These are phyloP conservation scores for Fusarium camptoceras DNA, from an alignment of 2,329 filamentous ascomycete species.

Conservation along the genomic window DNA sequence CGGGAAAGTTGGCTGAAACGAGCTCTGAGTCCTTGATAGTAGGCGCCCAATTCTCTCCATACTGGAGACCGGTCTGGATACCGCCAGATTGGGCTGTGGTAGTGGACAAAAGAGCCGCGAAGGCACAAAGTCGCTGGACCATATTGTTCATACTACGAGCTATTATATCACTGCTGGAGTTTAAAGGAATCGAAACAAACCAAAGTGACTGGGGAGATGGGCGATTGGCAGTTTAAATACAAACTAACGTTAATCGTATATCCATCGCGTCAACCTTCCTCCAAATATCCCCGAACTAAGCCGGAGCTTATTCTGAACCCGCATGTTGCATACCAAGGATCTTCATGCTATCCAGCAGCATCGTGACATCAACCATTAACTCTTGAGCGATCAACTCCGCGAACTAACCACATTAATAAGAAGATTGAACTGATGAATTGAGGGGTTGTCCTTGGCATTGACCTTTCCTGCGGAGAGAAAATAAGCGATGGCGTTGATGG, in stretches of 20 bases:
- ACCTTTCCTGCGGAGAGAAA: neutral
- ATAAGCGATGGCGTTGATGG: neutral
- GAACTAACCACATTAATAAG: neutral
- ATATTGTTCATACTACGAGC: accelerated
- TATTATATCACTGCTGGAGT: neutral
- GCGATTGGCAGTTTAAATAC: neutral
- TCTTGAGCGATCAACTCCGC: neutral
- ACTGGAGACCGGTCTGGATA: slow-evolving; percentile 11
- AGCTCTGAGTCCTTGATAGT: slow-evolving; percentile 8
- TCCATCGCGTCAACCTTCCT: neutral
- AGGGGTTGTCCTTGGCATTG: slow-evolving; percentile 22
- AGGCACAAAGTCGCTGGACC: accelerated
- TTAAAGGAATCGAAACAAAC: accelerated
- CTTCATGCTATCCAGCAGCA: neutral
- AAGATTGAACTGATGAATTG: neutral
- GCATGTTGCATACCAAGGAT: neutral
- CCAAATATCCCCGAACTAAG: neutral
- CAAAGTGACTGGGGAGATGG: accelerated
- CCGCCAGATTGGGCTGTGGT: slow-evolving; percentile 4
- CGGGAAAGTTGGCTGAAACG: slow-evolving; percentile 15
- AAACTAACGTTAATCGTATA: accelerated
- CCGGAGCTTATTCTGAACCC: slow-evolving; percentile 9
- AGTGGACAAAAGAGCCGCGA: neutral
- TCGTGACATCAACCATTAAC: neutral
- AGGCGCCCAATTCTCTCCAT: slow-evolving; percentile 24